phyloP scores from a whole-genome alignment of 345 rosid species.

The Nasturtium officinale region DNA sequence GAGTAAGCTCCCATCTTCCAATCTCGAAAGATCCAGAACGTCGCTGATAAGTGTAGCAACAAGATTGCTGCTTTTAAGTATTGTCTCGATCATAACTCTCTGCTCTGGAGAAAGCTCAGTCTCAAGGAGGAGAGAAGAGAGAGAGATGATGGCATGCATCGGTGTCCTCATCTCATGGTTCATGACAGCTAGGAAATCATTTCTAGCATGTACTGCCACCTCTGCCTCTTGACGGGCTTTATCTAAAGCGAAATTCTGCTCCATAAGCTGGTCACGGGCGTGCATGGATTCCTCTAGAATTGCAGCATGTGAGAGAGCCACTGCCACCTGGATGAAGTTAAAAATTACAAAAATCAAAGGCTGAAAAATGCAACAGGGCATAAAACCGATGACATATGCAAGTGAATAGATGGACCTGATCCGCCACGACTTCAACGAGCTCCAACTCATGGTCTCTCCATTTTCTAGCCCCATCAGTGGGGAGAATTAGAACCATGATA shows the following conservation, averaged over 20 bases:
- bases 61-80: constrained; percentile 89
- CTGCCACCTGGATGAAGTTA: constrained; percentile 69
- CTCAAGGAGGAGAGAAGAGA: constrained; percentile 88
- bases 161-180: constrained; percentile 98
- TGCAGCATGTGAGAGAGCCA: constrained; percentile 98
- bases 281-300: constrained; percentile 90
- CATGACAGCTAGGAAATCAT: constrained; percentile 95
- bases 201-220: constrained; percentile 85
- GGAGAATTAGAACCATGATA: constrained; percentile 89
- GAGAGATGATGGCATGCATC: constrained; percentile 83
- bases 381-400: constrained; percentile 8
- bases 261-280: constrained; percentile 82
- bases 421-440: constrained; percentile 92
- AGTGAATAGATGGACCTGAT: constrained; percentile 64
- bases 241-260: constrained; percentile 78
- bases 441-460: constrained; percentile 96
- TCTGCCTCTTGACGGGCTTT: constrained; percentile 90
- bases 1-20: constrained; percentile 90
- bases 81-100: constrained; percentile 84
- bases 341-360: background rate
- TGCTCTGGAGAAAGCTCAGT: constrained; percentile 78
- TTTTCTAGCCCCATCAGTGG: constrained; percentile 73
- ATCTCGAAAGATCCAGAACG: constrained; percentile 86
- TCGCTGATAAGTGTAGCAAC: constrained; percentile 83
- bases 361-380: background rate